Conservation (phyloP, 2,329 filamentous ascomycete species). For the Endocalyx cinctus region DNA sequence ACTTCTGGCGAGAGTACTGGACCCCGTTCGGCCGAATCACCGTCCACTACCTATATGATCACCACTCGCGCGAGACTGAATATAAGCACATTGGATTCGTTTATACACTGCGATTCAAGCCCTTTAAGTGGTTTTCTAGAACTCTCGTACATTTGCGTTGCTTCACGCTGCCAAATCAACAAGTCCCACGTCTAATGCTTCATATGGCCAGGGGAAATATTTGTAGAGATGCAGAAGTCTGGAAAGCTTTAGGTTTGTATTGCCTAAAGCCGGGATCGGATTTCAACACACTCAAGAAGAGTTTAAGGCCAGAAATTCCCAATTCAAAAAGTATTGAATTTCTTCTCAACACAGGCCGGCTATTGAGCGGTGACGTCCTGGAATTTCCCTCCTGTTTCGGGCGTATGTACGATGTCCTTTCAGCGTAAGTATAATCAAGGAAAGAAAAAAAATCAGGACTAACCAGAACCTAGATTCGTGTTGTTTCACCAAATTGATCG, state of each 20-base stretch:
- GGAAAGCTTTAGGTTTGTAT: slow-evolving; percentile 7
- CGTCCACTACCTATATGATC: too few species aligned
- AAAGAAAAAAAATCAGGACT: background rate
- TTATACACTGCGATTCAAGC: slow-evolving; percentile 7
- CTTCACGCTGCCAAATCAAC: background rate
- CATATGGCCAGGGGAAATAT: slow-evolving; percentile 3
- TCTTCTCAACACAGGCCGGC: slow-evolving; percentile 4
- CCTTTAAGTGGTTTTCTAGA: slow-evolving; percentile 9
- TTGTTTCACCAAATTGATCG: background rate
- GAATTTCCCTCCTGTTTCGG: background rate
- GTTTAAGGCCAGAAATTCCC: slow-evolving; percentile 1
- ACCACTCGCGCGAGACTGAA: background rate
- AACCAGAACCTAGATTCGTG: background rate
- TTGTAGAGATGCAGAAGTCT: slow-evolving; percentile 7
- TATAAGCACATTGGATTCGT: background rate
- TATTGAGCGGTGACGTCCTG: slow-evolving; percentile 4
- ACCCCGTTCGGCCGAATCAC: too few species aligned
- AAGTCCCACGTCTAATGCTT: slow-evolving; percentile 1
- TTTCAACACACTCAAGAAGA: background rate
- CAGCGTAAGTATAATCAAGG: background rate
- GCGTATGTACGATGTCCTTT: background rate
- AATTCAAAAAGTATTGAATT: slow-evolving; percentile 1
- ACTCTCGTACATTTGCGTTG: slow-evolving; percentile 7
- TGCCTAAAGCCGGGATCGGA: background rate
- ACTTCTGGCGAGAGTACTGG: too few species aligned